A percentile compares a stretch with the other conserved stretches of the same genome.
phyloP scores from a whole-genome alignment of 257 asterid genomes.

The Marsdenia floribunda region DNA sequence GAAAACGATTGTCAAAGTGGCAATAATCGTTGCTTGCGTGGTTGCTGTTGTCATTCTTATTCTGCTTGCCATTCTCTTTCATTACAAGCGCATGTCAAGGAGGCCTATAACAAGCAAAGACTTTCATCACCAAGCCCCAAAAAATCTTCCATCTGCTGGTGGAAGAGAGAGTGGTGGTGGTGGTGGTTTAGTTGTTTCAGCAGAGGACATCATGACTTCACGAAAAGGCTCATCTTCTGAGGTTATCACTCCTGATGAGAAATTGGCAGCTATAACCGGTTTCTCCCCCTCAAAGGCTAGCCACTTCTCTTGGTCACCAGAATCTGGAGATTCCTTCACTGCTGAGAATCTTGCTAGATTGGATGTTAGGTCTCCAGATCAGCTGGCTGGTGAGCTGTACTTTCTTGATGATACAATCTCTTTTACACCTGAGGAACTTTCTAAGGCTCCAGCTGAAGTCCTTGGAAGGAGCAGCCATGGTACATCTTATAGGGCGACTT shows the following conservation, averaged over 20 bases:
- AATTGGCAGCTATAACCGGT: slow-evolving; percentile 58
- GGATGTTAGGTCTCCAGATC: slow-evolving; percentile 85
- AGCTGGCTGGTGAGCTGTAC: slow-evolving; percentile 82
- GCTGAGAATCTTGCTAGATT: slow-evolving; percentile 68
- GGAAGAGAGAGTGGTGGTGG: slow-evolving; percentile 43
- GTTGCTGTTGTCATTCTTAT: slow-evolving; percentile 42
- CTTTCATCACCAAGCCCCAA: slow-evolving; percentile 34
- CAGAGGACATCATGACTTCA: slow-evolving; percentile 58
- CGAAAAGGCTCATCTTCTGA: slow-evolving; percentile 62
- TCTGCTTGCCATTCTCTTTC: slow-evolving; percentile 50
- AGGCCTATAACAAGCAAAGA: slow-evolving; percentile 46
- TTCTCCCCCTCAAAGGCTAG: slow-evolving; percentile 84
- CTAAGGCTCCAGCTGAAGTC: slow-evolving; percentile 96
- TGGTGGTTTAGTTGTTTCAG: slow-evolving; percentile 50
- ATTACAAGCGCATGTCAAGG: slow-evolving; percentile 41
- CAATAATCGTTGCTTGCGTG: slow-evolving; percentile 56
- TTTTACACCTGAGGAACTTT: slow-evolving; percentile 78
- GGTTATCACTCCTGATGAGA: slow-evolving; percentile 68
- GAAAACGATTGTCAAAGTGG: slow-evolving; percentile 49
- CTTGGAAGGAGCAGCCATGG: slow-evolving; percentile 98
- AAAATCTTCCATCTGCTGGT: slow-evolving; percentile 46
- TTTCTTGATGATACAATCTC: slow-evolving; percentile 87
- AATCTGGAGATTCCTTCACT: slow-evolving; percentile 71
- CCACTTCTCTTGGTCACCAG: slow-evolving; percentile 93
- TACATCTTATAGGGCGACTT: slow-evolving; percentile 79